phyloP scores from a whole-genome alignment of 805 yeast species.

The Saturnispora dispora region DNA sequence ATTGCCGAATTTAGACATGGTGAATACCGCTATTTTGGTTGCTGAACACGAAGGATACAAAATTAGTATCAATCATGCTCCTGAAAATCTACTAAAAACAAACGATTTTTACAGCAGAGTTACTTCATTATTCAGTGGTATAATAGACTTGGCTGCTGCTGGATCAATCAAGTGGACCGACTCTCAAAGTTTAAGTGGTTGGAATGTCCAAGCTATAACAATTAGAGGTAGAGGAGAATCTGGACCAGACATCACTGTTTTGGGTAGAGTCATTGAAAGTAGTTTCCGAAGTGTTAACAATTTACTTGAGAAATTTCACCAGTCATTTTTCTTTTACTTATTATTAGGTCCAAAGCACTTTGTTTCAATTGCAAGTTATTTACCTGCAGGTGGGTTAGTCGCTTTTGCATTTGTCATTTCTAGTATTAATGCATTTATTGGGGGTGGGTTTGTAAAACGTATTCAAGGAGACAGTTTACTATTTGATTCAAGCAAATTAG shows the following conservation, averaged over 20 bases:
- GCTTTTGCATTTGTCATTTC: slow-evolving; percentile 63
- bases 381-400: slow-evolving; percentile 73
- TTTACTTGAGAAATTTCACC: slow-evolving; percentile 90
- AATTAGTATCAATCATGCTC: slow-evolving; percentile 55
- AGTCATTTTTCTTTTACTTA: slow-evolving; percentile 88
- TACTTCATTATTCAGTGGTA: slow-evolving; percentile 50
- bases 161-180: slow-evolving; percentile 53
- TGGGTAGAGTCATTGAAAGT: slow-evolving; percentile 86
- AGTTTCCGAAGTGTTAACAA: slow-evolving; percentile 84
- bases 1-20: slow-evolving; percentile 83
- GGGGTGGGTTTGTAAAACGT: slow-evolving; percentile 28
- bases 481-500: not conserved
- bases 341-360: slow-evolving; percentile 68
- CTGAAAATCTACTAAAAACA: slow-evolving; percentile 36
- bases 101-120: slow-evolving; percentile 48
- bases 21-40: slow-evolving; percentile 71
- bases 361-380: slow-evolving; percentile 88
- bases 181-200: slow-evolving; percentile 91
- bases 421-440: slow-evolving; percentile 48
- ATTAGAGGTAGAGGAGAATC: slow-evolving; percentile 46
- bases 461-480: not conserved
- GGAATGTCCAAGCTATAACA: slow-evolving; percentile 90
- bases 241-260: slow-evolving; percentile 78
- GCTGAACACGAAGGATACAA: slow-evolving; percentile 69
- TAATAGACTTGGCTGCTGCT: slow-evolving; percentile 57